Evolutionary conservation across 805 yeast species (phyloP).

Genomic region (Yarrowia sp.): DNA sequence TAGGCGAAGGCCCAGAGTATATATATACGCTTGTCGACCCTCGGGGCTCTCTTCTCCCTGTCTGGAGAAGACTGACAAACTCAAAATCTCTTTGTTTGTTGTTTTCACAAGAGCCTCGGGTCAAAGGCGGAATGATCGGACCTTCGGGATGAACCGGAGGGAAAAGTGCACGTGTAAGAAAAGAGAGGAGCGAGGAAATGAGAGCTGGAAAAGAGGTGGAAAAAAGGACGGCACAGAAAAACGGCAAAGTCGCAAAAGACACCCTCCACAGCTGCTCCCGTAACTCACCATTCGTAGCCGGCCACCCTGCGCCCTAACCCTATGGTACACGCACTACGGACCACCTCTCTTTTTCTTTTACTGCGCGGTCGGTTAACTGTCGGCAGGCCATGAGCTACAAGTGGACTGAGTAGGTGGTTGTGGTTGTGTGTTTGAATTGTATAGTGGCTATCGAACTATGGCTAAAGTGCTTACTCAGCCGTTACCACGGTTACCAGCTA

Average conservation of each 20-base stretch:
- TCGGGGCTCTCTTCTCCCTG: slow-evolving; percentile 13
- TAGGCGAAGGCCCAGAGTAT: neutral
- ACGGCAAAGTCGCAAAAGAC: too few species aligned
- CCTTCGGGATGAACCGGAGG: slow-evolving; percentile 35
- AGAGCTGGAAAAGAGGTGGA: too few species aligned
- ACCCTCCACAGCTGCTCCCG: too few species aligned
- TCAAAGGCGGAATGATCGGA: slow-evolving; percentile 39
- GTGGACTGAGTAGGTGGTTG: neutral
- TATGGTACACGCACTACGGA: neutral
- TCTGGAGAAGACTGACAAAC: slow-evolving; percentile 25
- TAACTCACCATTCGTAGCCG: too few species aligned
- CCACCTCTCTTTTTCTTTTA: neutral
- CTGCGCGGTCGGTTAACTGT: slow-evolving; percentile 23
- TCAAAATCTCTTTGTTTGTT: slow-evolving; percentile 35
- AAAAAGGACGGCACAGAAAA: too few species aligned
- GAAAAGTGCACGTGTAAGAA: slow-evolving; percentile 4
- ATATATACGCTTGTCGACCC: slow-evolving; percentile 5
- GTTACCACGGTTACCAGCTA: neutral
- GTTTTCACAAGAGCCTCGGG: slow-evolving; percentile 40
- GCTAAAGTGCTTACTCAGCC: too few species aligned
- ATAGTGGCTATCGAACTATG: too few species aligned
- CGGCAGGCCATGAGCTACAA: slow-evolving; percentile 28
- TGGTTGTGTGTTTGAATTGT: too few species aligned
- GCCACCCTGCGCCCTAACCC: slow-evolving; percentile 8
- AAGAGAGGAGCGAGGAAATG: neutral